Evolutionary conservation across 495 filamentous ascomycete species (phyloP), one percentile per base, ranked within the genome.

Genomic region (Penicillium riverlandense): DNA sequence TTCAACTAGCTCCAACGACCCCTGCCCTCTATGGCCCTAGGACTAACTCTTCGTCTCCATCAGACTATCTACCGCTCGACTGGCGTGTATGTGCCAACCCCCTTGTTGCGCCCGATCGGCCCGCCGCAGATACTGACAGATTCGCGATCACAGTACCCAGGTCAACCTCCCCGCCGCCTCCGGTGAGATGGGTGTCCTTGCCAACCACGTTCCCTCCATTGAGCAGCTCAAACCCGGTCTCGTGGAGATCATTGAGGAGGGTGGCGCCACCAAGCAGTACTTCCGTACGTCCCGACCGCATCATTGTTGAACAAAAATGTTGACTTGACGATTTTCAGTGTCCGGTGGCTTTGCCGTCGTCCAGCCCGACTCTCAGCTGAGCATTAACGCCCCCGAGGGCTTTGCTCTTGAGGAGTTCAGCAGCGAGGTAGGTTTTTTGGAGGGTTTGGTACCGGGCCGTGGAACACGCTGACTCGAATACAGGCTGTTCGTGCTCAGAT

Each of bases 91-190:
- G 49, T 59, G 22, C 22, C 43, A 30, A 28, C 37, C 22, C 29
- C 39, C 43, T 34, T 43, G 14, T 43, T 35, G 43, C 46, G 35
- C 44, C 46, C 43, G 37, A 11, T 12, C 32, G 41, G 31, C 39
- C 40, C 29, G 16, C 40, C 49, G 51, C 51, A 49, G 47, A 57
- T 65, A 67, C 65, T 71, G 55, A 71, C 62, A 37, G 35, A 49
- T 58, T 53, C 55, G 53, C 61, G 50, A 61, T 60, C 14, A 53
- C 70, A 96, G 80, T 63, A 84, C 96, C 59, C 92, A 99, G 75
- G 94, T 99, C 76, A 99, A 99, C 80, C 80, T 99, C 58, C 84
- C 94, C 65, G 91, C 92, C 63, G 92, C 95, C 72, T 90, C 90
- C 41, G 92, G 92, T 59, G 94, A 96, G 58, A 99, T 99, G 92